phyloP scores from a whole-genome alignment of 208 protist species.

The Trypanosoma platydactyli region DNA sequence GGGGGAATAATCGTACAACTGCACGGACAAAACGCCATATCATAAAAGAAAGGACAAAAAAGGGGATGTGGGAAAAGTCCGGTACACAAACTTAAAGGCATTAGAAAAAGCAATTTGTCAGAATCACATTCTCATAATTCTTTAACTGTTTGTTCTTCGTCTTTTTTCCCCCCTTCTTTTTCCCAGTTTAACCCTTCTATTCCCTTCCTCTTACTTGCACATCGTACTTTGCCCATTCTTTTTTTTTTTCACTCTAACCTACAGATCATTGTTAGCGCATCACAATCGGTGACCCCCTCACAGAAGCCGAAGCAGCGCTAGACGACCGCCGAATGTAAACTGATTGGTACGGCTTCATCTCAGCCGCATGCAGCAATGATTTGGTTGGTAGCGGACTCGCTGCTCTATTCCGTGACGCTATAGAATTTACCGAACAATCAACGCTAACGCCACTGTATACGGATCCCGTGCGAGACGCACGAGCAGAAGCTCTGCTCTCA shows the following conservation, averaged over 20 bases:
- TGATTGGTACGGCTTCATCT: constrained; percentile 32
- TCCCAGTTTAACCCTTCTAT: constrained; percentile 3
- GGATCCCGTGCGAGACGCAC: constrained; percentile 21
- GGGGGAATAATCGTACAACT: too few relatives aligned
- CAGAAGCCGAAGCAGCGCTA: neutral
- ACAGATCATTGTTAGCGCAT: constrained; percentile 8
- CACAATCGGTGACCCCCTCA: constrained; percentile 9
- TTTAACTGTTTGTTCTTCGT: constrained; percentile 11
- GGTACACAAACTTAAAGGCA: neutral
- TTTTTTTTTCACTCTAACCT: constrained; percentile 5
- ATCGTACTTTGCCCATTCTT: neutral
- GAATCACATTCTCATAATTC: neutral
- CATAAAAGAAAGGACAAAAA: too few relatives aligned
- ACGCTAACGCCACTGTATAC: constrained; percentile 42
- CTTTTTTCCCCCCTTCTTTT: neutral
- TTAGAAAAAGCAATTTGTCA: neutral
- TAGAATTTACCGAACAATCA: constrained; percentile 62
- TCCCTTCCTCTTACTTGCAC: neutral
- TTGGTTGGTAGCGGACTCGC: constrained; percentile 69
- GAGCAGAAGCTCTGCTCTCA: constrained; percentile 20
- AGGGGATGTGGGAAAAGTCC: too few relatives aligned
- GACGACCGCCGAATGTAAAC: constrained; percentile 16
- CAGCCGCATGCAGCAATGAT: constrained; percentile 39
- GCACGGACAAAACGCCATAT: too few relatives aligned
- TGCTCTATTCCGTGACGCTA: constrained; percentile 50